phyloP scores from a whole-genome alignment of 1,284 basidiomycete species.

The Ustilago esculenta region DNA sequence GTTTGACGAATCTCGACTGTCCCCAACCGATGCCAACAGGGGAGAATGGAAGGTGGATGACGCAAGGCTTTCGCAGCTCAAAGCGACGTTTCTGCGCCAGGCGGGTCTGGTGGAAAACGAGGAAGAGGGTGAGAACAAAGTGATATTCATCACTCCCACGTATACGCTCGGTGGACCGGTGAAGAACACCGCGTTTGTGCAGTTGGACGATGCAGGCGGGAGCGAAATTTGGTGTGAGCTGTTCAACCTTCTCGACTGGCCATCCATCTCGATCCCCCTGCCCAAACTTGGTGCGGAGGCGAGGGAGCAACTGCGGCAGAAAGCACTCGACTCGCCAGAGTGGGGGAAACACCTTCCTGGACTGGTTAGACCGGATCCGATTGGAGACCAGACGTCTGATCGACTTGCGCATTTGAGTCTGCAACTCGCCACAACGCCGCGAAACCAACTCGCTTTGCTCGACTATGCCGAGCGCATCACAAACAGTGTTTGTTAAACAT shows the following conservation, averaged over 20 bases:
- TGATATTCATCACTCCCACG: conserved; percentile 34
- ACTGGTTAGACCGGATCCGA: conserved; percentile 1
- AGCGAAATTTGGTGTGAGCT: conserved; percentile 41
- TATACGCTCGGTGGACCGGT: conserved; percentile 24
- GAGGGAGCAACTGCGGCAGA: background rate
- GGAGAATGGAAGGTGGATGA: conserved; percentile 7
- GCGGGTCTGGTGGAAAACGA: background rate
- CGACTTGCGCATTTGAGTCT: conserved; percentile 17
- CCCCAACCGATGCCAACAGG: background rate
- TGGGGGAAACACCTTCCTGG: conserved; percentile 7
- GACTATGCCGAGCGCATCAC: conserved; percentile 14
- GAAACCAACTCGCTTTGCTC: conserved; percentile 15
- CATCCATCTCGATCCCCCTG: conserved; percentile 25
- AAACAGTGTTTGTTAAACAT: background rate
- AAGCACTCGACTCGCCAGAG: background rate
- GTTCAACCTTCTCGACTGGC: conserved; percentile 43
- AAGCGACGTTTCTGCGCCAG: conserved; percentile 3
- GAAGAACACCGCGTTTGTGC: conserved; percentile 1
- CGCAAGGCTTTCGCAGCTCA: conserved; percentile 1
- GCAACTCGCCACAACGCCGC: conserved; percentile 26
- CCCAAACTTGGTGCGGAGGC: background rate
- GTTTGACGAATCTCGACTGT: conserved; percentile 32
- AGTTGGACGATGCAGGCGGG: conserved; percentile 12
- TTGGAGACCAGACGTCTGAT: background rate
- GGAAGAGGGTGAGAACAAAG: background rate